Conservation (phyloP, 306 rosid species). For the Rubus parviflorus region DNA sequence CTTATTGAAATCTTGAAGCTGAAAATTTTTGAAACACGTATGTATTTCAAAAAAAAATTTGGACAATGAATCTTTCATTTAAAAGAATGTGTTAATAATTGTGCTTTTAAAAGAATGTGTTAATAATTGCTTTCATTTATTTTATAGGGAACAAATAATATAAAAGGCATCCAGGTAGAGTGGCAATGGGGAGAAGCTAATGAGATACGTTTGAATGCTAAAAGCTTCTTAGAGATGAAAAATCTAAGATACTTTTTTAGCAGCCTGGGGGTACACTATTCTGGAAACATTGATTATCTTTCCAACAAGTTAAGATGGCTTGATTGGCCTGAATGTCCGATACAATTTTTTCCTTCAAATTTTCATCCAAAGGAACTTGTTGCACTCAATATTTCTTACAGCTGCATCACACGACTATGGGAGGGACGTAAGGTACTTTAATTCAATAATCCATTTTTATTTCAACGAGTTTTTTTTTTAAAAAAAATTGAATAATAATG, state of each 20-base stretch:
- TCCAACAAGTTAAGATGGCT: constrained; percentile 20
- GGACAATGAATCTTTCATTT: too few relatives aligned
- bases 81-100: too few relatives aligned
- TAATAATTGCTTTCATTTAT: too few relatives aligned
- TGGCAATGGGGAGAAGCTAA: background rate
- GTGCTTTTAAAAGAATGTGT: too few relatives aligned
- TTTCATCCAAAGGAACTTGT: constrained; percentile 36
- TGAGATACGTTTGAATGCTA: constrained; percentile 17
- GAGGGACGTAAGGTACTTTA: constrained; percentile 19
- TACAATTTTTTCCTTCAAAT: constrained; percentile 25
- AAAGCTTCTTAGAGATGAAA: constrained; percentile 23
- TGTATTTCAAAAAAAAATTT: too few relatives aligned
- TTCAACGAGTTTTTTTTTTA: background rate
- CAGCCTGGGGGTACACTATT: background rate
- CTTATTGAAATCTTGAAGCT: background rate
- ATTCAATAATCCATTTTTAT: background rate
- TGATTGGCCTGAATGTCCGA: constrained; percentile 37
- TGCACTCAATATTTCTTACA: constrained; percentile 23
- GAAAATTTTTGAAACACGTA: too few relatives aligned
- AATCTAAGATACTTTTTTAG: background rate
- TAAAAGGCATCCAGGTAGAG: background rate
- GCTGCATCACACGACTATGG: constrained; percentile 24
- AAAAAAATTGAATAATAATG: too few relatives aligned
- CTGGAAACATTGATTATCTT: constrained; percentile 25
- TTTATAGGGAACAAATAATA: background rate